Percentiles rank a stretch among this genome's conserved stretches.
These are phyloP conservation scores for Rhodotorula babjevae DNA, from an alignment of 768 basidiomycete species.

Conservation along the genomic window DNA sequence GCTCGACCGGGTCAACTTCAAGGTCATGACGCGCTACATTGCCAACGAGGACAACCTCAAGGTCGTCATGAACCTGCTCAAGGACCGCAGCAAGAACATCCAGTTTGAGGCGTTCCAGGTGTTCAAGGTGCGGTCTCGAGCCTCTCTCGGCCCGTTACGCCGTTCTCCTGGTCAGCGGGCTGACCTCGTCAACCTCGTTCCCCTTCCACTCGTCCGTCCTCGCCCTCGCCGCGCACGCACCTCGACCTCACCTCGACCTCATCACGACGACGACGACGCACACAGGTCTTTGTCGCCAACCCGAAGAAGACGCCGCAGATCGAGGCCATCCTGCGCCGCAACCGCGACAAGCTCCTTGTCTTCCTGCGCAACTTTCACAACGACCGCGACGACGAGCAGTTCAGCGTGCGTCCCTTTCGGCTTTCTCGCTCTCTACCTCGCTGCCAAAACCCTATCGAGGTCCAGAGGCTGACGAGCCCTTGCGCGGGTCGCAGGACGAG, in stretches of 20 bases:
- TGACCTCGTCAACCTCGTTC: too few relatives aligned
- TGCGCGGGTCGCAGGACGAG: slow-evolving; percentile 31
- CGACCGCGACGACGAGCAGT: slow-evolving; percentile 98
- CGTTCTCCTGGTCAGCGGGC: too few relatives aligned
- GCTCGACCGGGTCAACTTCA: slow-evolving; percentile 95
- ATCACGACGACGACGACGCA: too few relatives aligned
- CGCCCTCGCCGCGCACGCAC: too few relatives aligned
- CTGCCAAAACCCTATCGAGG: too few relatives aligned
- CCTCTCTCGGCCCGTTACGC: background rate
- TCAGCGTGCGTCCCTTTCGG: slow-evolving; percentile 55
- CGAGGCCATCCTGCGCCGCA: slow-evolving; percentile 78
- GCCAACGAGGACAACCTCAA: slow-evolving; percentile 91
- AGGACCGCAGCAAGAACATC: slow-evolving; percentile 98
- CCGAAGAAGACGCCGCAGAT: slow-evolving; percentile 98
- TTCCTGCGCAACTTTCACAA: slow-evolving; percentile 95
- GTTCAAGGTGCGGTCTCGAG: slow-evolving; percentile 71
- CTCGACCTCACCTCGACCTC: too few relatives aligned
- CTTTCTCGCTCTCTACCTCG: background rate
- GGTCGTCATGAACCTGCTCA: slow-evolving; percentile 99
- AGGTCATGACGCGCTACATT: slow-evolving; percentile 97
- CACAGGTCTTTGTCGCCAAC: slow-evolving; percentile 93
- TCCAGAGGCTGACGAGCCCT: too few relatives aligned
- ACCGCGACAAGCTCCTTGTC: slow-evolving; percentile 83
- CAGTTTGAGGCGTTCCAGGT: slow-evolving; percentile 99
- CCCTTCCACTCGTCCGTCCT: too few relatives aligned